Evolutionary conservation across 345 rosid genomes (phyloP).

Genomic region (Ceriops zippeliana): DNA sequence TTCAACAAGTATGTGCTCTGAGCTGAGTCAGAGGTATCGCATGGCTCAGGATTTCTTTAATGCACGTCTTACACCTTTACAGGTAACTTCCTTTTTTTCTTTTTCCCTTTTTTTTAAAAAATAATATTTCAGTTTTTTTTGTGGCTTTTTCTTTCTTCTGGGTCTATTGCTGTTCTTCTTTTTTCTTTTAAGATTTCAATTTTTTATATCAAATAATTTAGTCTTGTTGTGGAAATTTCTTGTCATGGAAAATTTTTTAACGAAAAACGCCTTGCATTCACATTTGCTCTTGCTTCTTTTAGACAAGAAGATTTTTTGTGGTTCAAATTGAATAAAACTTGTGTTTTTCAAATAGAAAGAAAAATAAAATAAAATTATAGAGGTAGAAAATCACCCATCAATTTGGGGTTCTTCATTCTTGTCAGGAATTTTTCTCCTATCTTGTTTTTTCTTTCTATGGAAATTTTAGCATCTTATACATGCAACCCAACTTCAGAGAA

Average conservation of each 20-base stretch:
- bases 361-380: too few relatives aligned
- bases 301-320: too few relatives aligned
- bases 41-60: conserved; percentile 90
- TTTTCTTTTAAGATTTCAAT: not conserved
- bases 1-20: conserved; percentile 58
- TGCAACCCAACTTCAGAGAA: too few relatives aligned
- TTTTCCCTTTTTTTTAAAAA: not conserved
- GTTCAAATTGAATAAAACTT: too few relatives aligned
- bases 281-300: not conserved
- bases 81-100: conserved; percentile 36
- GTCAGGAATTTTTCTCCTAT: too few relatives aligned
- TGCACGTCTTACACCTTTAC: conserved; percentile 68
- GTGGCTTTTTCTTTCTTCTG: not conserved
- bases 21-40: conserved; percentile 68
- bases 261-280: not conserved
- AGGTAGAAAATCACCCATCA: too few relatives aligned
- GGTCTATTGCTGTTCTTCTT: not conserved
- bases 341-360: too few relatives aligned
- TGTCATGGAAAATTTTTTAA: not conserved
- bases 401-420: too few relatives aligned
- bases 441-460: too few relatives aligned
- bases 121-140: not conserved
- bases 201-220: not conserved
- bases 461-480: too few relatives aligned
- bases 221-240: not conserved